phyloP scores from a whole-genome alignment of 2,329 filamentous ascomycete genomes.

The Hypoxylon sp. region DNA sequence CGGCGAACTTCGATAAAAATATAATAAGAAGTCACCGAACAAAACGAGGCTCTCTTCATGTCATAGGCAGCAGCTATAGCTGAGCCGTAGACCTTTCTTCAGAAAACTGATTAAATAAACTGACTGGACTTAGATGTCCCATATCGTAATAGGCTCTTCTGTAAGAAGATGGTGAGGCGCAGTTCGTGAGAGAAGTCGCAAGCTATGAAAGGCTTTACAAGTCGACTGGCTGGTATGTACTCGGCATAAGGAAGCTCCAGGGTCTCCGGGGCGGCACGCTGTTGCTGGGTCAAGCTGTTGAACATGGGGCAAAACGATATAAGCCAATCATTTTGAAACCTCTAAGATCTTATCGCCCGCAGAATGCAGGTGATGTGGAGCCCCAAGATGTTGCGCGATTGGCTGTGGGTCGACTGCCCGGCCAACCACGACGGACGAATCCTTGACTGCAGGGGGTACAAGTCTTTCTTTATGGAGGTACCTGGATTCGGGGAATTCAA shows the following conservation, averaged over 20 bases:
- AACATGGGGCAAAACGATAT: slow-evolving; percentile 16
- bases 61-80: background rate
- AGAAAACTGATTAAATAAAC: background rate
- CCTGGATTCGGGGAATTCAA: slow-evolving; percentile 21
- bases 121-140: background rate
- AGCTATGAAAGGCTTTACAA: slow-evolving; percentile 3
- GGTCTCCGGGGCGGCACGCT: slow-evolving; percentile 21
- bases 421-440: slow-evolving; percentile 31
- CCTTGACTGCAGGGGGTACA: slow-evolving; percentile 6
- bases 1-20: background rate
- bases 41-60: background rate
- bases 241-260: slow-evolving; percentile 15
- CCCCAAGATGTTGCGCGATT: slow-evolving; percentile 19
- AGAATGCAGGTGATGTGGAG: slow-evolving; percentile 17
- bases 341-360: slow-evolving; percentile 26
- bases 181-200: slow-evolving; percentile 14
- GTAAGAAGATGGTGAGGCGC: background rate
- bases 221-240: slow-evolving; percentile 17
- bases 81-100: background rate
- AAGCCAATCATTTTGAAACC: slow-evolving; percentile 24
- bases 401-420: slow-evolving; percentile 32
- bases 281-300: slow-evolving; percentile 38
- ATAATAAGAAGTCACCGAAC: background rate
- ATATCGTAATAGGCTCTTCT: background rate
- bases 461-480: slow-evolving; percentile 21